Evolutionary conservation across 805 yeast species (phyloP).

Genomic region (Schwanniomyces yamadae): DNA sequence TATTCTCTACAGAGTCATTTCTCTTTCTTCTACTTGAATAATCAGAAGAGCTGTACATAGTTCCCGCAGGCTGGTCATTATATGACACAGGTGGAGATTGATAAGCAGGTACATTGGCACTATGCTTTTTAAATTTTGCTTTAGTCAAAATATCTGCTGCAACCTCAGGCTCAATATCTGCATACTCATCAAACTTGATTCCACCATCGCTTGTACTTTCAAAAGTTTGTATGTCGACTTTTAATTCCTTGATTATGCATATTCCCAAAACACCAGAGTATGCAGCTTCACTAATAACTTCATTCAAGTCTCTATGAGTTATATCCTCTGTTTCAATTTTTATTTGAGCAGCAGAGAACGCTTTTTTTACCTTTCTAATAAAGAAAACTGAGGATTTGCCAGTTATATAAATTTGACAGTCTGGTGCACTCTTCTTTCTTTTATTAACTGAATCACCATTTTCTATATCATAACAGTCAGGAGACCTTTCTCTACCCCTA

Average conservation of each 20-base stretch:
- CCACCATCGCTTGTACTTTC: constrained; percentile 69
- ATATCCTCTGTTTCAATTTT: constrained; percentile 36
- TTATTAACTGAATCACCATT: constrained; percentile 19
- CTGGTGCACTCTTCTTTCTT: constrained; percentile 24
- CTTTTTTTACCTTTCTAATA: constrained; percentile 36
- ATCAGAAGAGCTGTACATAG: constrained; percentile 3
- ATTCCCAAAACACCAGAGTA: constrained; percentile 75
- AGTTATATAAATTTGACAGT: constrained; percentile 44
- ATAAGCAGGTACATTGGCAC: constrained; percentile 15
- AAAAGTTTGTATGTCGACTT: constrained; percentile 71
- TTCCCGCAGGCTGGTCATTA: constrained; percentile 4
- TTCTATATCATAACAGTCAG: constrained; percentile 7
- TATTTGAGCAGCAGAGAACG: constrained; percentile 41
- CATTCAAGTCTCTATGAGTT: constrained; percentile 26
- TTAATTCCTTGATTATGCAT: constrained; percentile 55
- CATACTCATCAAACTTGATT: constrained; percentile 80
- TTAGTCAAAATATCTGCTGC: constrained; percentile 59
- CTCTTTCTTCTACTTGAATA: constrained; percentile 13
- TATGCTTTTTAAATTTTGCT: constrained; percentile 34
- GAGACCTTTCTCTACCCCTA: constrained; percentile 29
- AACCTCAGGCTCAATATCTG: constrained; percentile 61
- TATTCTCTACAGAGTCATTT: constrained; percentile 7
- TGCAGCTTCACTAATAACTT: constrained; percentile 68
- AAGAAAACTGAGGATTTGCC: constrained; percentile 38
- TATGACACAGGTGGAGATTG: constrained; percentile 11